These are phyloP conservation scores for Graphium sp. DNA, from an alignment of 2,329 filamentous ascomycete genomes.

Conservation along the genomic window DNA sequence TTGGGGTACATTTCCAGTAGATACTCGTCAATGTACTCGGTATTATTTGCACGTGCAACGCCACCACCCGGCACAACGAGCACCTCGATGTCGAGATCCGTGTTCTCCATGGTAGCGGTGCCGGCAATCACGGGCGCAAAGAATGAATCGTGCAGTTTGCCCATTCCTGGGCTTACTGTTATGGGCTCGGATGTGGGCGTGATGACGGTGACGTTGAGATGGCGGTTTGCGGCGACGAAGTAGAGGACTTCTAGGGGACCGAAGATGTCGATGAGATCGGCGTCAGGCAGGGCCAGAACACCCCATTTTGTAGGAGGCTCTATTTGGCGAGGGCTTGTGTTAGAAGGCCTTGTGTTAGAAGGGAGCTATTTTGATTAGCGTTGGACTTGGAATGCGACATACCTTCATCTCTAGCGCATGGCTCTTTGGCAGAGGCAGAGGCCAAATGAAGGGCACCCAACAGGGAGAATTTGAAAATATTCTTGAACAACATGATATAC, in stretches of 20 bases:
- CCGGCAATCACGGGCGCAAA: conserved; percentile 19
- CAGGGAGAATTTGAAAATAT: no score
- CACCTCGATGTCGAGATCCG: conserved; percentile 39
- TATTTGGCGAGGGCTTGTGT: no score
- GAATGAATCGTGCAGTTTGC: conserved; percentile 15
- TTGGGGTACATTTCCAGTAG: conserved; percentile 24
- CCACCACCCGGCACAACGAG: conserved; percentile 49
- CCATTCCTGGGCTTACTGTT: conserved; percentile 13
- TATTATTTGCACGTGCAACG: conserved; percentile 23
- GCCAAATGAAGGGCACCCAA: no score
- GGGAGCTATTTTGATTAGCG: no score
- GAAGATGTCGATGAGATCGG: conserved; percentile 27
- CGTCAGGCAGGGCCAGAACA: conserved; percentile 24
- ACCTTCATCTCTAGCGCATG: no score
- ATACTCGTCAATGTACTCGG: conserved; percentile 20
- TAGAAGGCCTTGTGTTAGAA: no score
- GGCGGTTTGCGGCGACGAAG: conserved; percentile 15
- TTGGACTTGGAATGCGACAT: no score
- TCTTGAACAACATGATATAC: no score
- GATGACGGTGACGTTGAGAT: conserved; percentile 22
- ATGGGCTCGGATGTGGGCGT: conserved; percentile 22
- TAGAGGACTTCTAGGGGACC: conserved; percentile 28
- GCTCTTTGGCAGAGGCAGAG: no score
- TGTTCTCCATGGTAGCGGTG: conserved; percentile 33
- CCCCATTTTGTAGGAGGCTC: conserved; percentile 18